phyloP scores from a whole-genome alignment of 495 filamentous ascomycete species.

The Lindgomyces ingoldianus region DNA sequence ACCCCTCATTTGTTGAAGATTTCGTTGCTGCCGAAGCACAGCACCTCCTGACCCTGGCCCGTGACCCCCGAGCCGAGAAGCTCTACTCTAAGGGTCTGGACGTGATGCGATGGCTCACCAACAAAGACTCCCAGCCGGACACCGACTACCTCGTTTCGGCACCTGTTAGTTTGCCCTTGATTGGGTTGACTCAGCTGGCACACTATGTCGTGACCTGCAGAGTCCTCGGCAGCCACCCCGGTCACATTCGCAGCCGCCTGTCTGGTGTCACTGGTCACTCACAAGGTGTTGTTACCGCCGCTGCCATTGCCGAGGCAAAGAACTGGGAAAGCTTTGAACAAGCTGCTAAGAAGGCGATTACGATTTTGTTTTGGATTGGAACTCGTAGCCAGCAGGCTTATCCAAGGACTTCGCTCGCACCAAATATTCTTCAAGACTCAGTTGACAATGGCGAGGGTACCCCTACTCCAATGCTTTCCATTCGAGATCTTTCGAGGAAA shows the following conservation, averaged over 20 bases:
- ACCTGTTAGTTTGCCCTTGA: slow-evolving; percentile 94
- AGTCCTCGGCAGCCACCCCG: slow-evolving; percentile 81
- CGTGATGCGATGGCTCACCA: slow-evolving; percentile 86
- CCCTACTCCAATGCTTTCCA: slow-evolving; percentile 96
- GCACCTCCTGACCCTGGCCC: slow-evolving; percentile 78
- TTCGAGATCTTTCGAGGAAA: slow-evolving; percentile 81
- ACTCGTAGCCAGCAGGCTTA: slow-evolving; percentile 98
- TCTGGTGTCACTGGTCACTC: slow-evolving; percentile 94
- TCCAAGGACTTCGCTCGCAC: slow-evolving; percentile 90
- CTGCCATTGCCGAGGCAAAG: slow-evolving; percentile 83
- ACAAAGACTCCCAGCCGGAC: slow-evolving; percentile 85
- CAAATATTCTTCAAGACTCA: slow-evolving; percentile 88
- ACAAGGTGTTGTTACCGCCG: slow-evolving; percentile 90
- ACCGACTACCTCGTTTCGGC: slow-evolving; percentile 94
- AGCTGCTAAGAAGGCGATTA: slow-evolving; percentile 74
- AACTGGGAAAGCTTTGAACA: slow-evolving; percentile 88
- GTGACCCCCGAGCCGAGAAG: slow-evolving; percentile 85
- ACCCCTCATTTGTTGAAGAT: slow-evolving; percentile 84
- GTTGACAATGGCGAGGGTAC: slow-evolving; percentile 89
- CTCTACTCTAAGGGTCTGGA: slow-evolving; percentile 94
- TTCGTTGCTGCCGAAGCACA: slow-evolving; percentile 76
- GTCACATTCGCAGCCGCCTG: slow-evolving; percentile 77
- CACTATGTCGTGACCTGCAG: slow-evolving; percentile 94
- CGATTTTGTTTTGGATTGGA: slow-evolving; percentile 99
- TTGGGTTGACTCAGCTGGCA: slow-evolving; percentile 90